Base-by-base conservation (phyloP, 2,329 filamentous ascomycete species). In the Aspergillus tanneri region DNA sequence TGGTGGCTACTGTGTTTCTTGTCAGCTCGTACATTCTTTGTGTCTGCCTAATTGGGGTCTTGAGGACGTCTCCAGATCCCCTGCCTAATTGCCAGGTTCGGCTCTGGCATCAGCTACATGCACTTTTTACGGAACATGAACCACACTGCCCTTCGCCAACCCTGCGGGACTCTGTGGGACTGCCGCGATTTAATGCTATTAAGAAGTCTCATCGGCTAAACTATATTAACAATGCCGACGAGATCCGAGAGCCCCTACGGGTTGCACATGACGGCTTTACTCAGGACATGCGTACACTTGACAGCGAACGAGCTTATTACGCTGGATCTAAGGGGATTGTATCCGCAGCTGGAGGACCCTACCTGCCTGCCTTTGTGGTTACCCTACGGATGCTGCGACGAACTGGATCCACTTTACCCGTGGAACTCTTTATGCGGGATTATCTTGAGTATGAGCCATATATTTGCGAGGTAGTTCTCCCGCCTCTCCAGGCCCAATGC, bases 371-470 rank as follows among this genome's bases (percentile, higher is more conserved):
- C 7, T 72, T 75, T 22, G 49, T 79, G 9, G 70, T 73, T 1
- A 72, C 75, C 3, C 62, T 79, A 6, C 67, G 72, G 3, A 72
- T 78, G 66, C 61, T 78, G 14, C 73, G 77, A 6, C 71, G 70
- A 27, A 71, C 69, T 3, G 76, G 76, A 19, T 76, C 73, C 22
- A 66, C 54, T 5, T 61, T 79, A 3, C 77, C 77, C 1, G 70
- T 79, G 2, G 63, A 70, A 46, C 64, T 72, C 42, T 72, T 69
- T 32, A 42, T 72, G 24, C 55, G 58, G 18, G 58, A 65, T 14
- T 44, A 53, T 16, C 47, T 47, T 0, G 66, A 71, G 42, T 69
- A 71, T 43, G 67, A 72, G 46, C 50, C 55, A 0, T 51, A 62
- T 9, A 60, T 71, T 3, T 73, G 71, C 49, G 58, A 70, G 30